Evolutionary conservation across 352 stramenopile species (phyloP), one percentile per base, ranked within the genome.

Genomic region (Phytophthora pluvialis): DNA sequence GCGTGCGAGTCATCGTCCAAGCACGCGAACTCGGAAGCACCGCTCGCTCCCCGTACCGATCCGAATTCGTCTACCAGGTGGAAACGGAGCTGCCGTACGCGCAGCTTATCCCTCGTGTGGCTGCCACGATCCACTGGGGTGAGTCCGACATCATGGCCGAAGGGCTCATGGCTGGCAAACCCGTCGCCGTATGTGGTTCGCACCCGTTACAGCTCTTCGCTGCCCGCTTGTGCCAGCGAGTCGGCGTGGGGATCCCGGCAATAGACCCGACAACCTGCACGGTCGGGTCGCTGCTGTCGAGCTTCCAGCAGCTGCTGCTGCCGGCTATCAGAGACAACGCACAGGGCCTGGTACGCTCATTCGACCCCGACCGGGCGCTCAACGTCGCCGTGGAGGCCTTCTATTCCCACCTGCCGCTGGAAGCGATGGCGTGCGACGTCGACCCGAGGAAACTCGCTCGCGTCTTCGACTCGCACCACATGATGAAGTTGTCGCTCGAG

Each of bases 131-230:
- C 46, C 89, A 97, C 74, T 74, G 73, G 33, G 74, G 74, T 13
- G 74, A 77, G 4, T 72, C 87, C 13, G 86, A 88, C 35, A 91
- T 91, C 32, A 80, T 86, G 21, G 86, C 86, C 6, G 89, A 91
- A 33, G 90, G 87, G 5, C 72, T 98, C 10, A 60, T 78, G 35
- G 78, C 81, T 52, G 87, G 87, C 10, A 85, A 94, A 42, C 90
- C 91, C 6, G 95, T 89, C 12, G 81, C 93, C 31, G 72, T 98
- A 16, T 94, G 80, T 58, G 87, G 89, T 1, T 96, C 94, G 36
- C 95, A 97, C 71, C 87, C 80, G n/a, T 82, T 95, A 55, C 91
- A 98, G 64, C 80, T 73, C 32, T 96, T 97, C 68, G 90, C 83
- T 72, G 85, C 85, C 12, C 71, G 76, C 32, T 73, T 90, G 46